Evolutionary conservation across 345 rosid genomes (phyloP).

Genomic region (Linum usitatissimum): DNA sequence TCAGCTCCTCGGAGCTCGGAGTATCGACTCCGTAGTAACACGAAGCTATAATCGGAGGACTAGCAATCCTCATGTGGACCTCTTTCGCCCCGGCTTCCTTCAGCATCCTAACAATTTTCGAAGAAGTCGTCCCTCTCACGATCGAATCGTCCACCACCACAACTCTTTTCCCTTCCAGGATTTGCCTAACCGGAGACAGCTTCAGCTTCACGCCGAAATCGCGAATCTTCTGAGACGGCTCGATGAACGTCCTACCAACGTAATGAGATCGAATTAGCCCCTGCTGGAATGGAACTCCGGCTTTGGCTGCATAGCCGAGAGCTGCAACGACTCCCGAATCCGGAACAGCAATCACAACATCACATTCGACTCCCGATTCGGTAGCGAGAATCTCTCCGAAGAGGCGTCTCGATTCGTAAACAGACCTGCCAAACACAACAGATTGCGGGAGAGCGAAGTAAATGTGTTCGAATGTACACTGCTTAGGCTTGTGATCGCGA

Average conservation of each 20-base stretch:
- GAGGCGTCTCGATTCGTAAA: slow-evolving; percentile 56
- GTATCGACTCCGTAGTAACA: slow-evolving; percentile 96
- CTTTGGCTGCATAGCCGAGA: slow-evolving; percentile 75
- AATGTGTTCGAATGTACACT: slow-evolving; percentile 89
- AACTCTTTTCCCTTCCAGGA: slow-evolving; percentile 78
- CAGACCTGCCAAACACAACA: slow-evolving; percentile 74
- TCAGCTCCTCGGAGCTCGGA: slow-evolving; percentile 78
- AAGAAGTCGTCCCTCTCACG: slow-evolving; percentile 87
- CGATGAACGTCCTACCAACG: slow-evolving; percentile 90
- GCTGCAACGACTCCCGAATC: slow-evolving; percentile 98
- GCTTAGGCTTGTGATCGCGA: slow-evolving; percentile 50
- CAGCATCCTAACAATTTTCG: slow-evolving; percentile 74
- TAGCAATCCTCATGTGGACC: slow-evolving; percentile 95
- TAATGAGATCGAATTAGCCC: slow-evolving; percentile 91
- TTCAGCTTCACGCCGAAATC: slow-evolving; percentile 98
- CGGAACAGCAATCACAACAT: slow-evolving; percentile 95
- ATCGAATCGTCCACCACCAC: slow-evolving; percentile 96
- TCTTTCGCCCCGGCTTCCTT: slow-evolving; percentile 89
- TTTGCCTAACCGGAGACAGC: slow-evolving; percentile 72
- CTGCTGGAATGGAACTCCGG: slow-evolving; percentile 75
- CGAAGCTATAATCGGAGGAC: slow-evolving; percentile 77
- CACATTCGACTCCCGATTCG: slow-evolving; percentile 76
- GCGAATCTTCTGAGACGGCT: slow-evolving; percentile 87
- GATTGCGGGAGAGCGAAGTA: slow-evolving; percentile 85
- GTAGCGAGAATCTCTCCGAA: slow-evolving; percentile 82